A percentile compares a stretch with the other conserved stretches of the same genome.
Conservation (phyloP, 2,329 filamentous ascomycete genomes). For the Teratosphaeria epicoccoides region DNA sequence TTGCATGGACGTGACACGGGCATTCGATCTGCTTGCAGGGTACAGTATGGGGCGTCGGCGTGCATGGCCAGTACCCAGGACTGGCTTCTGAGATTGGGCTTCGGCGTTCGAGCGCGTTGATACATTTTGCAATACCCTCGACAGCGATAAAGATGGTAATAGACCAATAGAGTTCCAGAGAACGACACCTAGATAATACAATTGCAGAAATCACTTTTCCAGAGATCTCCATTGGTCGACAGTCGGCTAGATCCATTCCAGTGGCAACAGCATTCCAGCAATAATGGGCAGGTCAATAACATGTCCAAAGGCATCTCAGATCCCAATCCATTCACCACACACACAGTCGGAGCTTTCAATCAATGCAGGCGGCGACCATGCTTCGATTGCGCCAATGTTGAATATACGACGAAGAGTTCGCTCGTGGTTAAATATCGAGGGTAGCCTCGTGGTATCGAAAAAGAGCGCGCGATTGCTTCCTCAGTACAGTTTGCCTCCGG, state of each 20-base stretch:
- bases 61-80: neutral
- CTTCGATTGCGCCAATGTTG: neutral
- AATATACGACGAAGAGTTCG: neutral
- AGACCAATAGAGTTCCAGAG: neutral
- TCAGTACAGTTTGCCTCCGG: neutral
- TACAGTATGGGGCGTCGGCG: neutral
- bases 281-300: neutral
- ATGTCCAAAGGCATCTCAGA: no score
- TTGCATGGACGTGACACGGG: neutral
- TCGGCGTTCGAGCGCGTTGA: neutral
- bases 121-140: neutral
- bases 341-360: neutral
- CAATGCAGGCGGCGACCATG: neutral
- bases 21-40: neutral
- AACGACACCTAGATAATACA: neutral
- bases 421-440: neutral
- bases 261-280: neutral
- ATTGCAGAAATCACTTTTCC: neutral
- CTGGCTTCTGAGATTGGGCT: neutral
- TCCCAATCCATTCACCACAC: neutral
- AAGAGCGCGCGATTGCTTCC: neutral
- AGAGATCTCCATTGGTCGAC: neutral
- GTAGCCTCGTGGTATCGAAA: neutral
- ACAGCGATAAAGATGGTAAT: neutral
- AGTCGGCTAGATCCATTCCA: neutral